Evolutionary conservation across 2,329 filamentous ascomycete species (phyloP).

Genomic region (Fusarium succisae): DNA sequence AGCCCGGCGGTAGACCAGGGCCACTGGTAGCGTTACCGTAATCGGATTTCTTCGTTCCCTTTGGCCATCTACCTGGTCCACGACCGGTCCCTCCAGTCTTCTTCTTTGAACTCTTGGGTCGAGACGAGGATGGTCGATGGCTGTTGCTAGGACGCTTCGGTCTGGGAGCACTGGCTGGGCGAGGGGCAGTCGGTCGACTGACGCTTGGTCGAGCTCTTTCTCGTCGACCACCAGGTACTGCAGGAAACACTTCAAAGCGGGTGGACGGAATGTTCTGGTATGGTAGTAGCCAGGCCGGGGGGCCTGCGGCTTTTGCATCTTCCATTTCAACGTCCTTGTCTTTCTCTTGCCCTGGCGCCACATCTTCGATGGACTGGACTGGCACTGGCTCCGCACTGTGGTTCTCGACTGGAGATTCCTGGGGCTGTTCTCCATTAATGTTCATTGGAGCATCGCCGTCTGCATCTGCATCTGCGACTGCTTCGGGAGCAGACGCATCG

Average conservation of each 20-base stretch:
- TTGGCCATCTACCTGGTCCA: slow-evolving; percentile 72
- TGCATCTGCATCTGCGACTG: not conserved
- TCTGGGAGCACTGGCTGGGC: slow-evolving; percentile 49
- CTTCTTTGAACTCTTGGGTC: slow-evolving; percentile 52
- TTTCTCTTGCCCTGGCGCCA: slow-evolving; percentile 47
- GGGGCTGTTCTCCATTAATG: not conserved
- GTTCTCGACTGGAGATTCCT: slow-evolving; percentile 24
- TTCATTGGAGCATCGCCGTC: not conserved
- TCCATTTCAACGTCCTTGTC: slow-evolving; percentile 42
- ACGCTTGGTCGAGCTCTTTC: slow-evolving; percentile 56
- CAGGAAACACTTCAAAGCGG: slow-evolving; percentile 82
- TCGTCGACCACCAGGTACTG: slow-evolving; percentile 62
- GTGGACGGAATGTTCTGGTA: slow-evolving; percentile 71
- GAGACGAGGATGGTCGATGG: slow-evolving; percentile 47
- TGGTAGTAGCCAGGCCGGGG: slow-evolving; percentile 55
- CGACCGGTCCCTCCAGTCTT: slow-evolving; percentile 71
- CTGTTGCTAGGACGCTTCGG: slow-evolving; percentile 51
- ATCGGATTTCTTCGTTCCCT: slow-evolving; percentile 74
- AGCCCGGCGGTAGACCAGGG: slow-evolving; percentile 69
- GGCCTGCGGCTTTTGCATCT: slow-evolving; percentile 41
- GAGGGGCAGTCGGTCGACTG: slow-evolving; percentile 50
- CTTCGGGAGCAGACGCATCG: not conserved
- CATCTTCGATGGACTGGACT: slow-evolving; percentile 46
- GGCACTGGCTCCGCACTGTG: slow-evolving; percentile 41
- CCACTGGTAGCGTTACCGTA: slow-evolving; percentile 74